These are phyloP conservation scores for Halenospora varia DNA, from an alignment of 495 filamentous ascomycete species.

Conservation along the genomic window DNA sequence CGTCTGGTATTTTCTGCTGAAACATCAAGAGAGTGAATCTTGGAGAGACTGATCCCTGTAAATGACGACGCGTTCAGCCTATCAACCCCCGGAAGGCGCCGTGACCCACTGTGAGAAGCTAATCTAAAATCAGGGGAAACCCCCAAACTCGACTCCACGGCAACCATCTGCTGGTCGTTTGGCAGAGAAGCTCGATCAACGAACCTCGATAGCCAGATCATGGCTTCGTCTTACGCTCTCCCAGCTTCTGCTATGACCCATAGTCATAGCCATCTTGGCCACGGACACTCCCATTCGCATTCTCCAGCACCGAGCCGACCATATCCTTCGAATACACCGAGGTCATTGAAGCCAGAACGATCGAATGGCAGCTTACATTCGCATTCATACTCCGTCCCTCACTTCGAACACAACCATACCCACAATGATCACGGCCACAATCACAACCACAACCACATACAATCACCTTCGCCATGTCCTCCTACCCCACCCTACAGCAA, in stretches of 20 bases:
- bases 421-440: constrained; percentile 34
- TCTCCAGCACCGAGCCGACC: constrained; percentile 23
- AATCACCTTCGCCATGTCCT: constrained; percentile 5
- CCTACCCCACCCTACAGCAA: constrained; percentile 21
- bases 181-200: constrained; percentile 16
- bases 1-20: background rate
- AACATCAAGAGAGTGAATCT: background rate
- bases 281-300: constrained; percentile 35
- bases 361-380: constrained; percentile 26
- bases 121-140: constrained; percentile 1
- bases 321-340: constrained; percentile 13
- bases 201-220: constrained; percentile 15
- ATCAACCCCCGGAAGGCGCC: background rate
- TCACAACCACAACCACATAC: constrained; percentile 26
- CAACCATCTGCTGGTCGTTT: background rate
- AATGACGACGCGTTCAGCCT: background rate
- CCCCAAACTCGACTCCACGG: background rate
- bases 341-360: constrained; percentile 18
- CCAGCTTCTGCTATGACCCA: constrained; percentile 44
- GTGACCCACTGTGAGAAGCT: background rate
- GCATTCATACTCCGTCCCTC: constrained; percentile 31
- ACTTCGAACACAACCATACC: constrained; percentile 31
- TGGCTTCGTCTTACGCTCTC: constrained; percentile 48
- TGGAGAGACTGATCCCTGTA: background rate
- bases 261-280: constrained; percentile 34